These are phyloP conservation scores for Moelleriella libera DNA, from an alignment of 2,329 filamentous ascomycete genomes.

Conservation along the genomic window DNA sequence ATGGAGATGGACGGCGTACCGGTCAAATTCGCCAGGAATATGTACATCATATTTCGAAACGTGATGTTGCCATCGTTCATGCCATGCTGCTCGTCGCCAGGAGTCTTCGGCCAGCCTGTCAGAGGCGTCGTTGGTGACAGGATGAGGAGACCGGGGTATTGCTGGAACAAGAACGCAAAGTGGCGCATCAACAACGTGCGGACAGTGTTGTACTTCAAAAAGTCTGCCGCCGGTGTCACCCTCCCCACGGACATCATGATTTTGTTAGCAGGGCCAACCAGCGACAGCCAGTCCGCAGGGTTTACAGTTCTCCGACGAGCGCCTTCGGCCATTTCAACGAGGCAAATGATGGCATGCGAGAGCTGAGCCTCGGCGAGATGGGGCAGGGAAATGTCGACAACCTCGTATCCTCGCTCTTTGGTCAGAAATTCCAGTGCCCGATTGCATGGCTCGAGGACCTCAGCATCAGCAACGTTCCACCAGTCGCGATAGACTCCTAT, in stretches of 20 bases:
- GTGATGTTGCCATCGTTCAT: conserved; percentile 59
- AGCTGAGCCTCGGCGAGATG: conserved; percentile 56
- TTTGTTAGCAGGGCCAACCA: conserved; percentile 53
- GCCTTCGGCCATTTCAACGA: conserved; percentile 50
- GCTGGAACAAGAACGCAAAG: conserved; percentile 53
- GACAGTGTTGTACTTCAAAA: conserved; percentile 58
- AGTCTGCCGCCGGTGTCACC: conserved; percentile 53
- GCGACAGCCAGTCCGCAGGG: conserved; percentile 32
- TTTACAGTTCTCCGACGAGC: conserved; percentile 28
- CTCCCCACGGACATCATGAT: conserved; percentile 52
- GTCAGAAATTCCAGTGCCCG: conserved; percentile 44
- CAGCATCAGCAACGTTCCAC: conserved; percentile 37
- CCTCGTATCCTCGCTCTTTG: conserved; percentile 30
- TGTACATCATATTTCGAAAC: conserved; percentile 71
- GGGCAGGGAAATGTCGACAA: conserved; percentile 51
- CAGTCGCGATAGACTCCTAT: conserved; percentile 54
- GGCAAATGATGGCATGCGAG: conserved; percentile 65
- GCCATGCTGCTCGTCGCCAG: conserved; percentile 52
- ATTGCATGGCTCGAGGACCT: conserved; percentile 48
- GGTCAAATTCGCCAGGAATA: conserved; percentile 71
- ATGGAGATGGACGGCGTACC: conserved; percentile 64
- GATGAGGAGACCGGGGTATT: conserved; percentile 63
- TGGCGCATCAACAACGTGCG: conserved; percentile 69
- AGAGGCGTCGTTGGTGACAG: conserved; percentile 66
- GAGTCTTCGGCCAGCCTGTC: conserved; percentile 54